Evolutionary conservation across 1,139 yeast species (phyloP).

Genomic region (Nematodospora anomalae): DNA sequence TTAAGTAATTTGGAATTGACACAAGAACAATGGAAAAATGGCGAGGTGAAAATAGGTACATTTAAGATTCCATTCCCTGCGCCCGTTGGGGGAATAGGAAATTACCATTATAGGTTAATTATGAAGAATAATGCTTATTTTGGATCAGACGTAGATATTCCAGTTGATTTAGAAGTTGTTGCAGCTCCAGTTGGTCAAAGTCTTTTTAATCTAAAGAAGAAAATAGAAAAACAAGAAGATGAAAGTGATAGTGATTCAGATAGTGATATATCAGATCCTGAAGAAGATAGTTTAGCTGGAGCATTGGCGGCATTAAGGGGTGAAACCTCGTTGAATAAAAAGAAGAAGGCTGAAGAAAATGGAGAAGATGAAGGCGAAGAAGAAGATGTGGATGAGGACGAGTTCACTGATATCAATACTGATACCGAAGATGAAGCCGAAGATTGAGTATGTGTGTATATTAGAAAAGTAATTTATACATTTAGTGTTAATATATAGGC

Average conservation of each 20-base stretch:
- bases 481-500: constrained; percentile 39
- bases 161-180: constrained; percentile 60
- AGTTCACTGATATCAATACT: constrained; percentile 50
- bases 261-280: constrained; percentile 62
- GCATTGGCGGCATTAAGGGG: constrained; percentile 65
- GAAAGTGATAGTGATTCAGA: constrained; percentile 35
- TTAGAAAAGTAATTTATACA: constrained; percentile 17
- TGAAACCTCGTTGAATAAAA: constrained; percentile 35
- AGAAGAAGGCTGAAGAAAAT: constrained; percentile 23
- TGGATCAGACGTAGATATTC: constrained; percentile 70
- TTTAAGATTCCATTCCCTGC: constrained; percentile 70
- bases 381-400: constrained; percentile 35
- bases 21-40: constrained; percentile 47
- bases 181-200: constrained; percentile 40
- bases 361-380: constrained; percentile 42
- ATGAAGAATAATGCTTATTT: constrained; percentile 68
- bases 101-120: constrained; percentile 61
- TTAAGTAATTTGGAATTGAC: constrained; percentile 55
- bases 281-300: constrained; percentile 65
- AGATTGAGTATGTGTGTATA: constrained; percentile 5
- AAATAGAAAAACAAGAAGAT: constrained; percentile 22
- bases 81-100: constrained; percentile 65
- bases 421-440: constrained; percentile 57
- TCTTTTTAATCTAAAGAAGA: constrained; percentile 17
- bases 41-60: constrained; percentile 57